A percentile compares a stretch with the other conserved stretches of the same genome.
Conservation (phyloP, 768 basidiomycete species). For the Sporobolomyces roseus region DNA sequence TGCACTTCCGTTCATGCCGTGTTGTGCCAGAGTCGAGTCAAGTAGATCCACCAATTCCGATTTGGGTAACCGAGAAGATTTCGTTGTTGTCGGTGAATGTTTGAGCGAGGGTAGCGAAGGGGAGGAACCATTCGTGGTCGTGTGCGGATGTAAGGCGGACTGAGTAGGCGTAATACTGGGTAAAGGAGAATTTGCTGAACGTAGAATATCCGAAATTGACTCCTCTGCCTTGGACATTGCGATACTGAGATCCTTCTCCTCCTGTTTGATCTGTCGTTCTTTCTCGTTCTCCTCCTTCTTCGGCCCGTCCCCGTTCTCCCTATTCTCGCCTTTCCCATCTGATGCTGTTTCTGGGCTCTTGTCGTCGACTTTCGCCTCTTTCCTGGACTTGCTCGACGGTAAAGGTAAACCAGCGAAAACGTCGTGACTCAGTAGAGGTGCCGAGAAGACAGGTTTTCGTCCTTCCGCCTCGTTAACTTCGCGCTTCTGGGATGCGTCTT, state of each 20-base stretch:
- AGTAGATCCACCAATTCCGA: not conserved
- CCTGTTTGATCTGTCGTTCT: not conserved
- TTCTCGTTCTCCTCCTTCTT: not conserved
- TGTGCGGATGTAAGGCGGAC: not conserved
- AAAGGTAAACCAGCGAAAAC: conserved; percentile 20
- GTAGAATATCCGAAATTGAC: not conserved
- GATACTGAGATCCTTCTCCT: not conserved
- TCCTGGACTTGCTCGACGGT: not conserved
- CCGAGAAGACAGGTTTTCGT: conserved; percentile 14
- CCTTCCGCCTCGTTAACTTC: not conserved
- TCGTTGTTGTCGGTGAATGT: not conserved
- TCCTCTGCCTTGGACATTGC: not conserved
- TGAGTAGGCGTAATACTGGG: conserved; percentile 10
- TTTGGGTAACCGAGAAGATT: not conserved
- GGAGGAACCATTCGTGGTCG: too few relatives aligned
- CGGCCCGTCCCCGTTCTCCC: not conserved
- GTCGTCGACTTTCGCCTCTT: not conserved
- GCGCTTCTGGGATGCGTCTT: not conserved
- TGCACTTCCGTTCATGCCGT: not conserved
- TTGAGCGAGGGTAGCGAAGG: too few relatives aligned
- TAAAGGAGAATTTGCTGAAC: not conserved
- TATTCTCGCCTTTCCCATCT: not conserved
- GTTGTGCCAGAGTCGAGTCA: not conserved
- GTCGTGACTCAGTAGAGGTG: conserved; percentile 33
- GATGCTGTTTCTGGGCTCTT: not conserved